A percentile compares a stretch with the other conserved stretches of the same genome.
Evolutionary conservation across 2,329 filamentous ascomycete species (phyloP).

Genomic region (Hortaea sp.): DNA sequence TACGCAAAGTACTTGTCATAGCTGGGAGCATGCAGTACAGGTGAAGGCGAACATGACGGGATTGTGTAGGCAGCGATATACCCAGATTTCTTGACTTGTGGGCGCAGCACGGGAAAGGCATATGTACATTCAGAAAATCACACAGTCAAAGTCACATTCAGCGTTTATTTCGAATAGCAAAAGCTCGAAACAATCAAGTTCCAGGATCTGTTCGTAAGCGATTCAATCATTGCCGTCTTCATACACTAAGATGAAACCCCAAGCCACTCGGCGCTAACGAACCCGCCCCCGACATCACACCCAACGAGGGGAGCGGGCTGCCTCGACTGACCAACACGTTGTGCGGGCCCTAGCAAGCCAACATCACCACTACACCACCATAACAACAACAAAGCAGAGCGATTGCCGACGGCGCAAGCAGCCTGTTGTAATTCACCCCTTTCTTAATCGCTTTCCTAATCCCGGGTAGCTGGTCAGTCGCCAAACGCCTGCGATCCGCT

Average conservation of each 20-base stretch:
- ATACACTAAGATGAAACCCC: no score
- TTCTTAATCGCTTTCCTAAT: neutral
- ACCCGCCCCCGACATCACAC: no score
- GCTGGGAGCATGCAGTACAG: neutral
- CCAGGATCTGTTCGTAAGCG: no score
- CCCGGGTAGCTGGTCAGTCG: neutral
- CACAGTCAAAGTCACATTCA: no score
- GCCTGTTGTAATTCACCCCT: neutral
- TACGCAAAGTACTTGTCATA: conserved; percentile 61
- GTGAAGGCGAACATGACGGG: neutral
- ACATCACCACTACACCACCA: neutral
- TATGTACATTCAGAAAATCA: no score
- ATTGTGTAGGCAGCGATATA: neutral
- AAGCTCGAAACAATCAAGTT: no score
- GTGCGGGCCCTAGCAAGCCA: neutral
- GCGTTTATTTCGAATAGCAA: no score
- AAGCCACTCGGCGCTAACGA: no score
- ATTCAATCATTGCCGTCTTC: no score
- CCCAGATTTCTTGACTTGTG: neutral
- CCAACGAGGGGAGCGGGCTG: neutral
- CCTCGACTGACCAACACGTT: neutral
- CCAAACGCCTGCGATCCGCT: neutral
- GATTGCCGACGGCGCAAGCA: neutral
- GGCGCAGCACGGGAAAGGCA: neutral
- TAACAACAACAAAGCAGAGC: neutral